These are phyloP conservation scores for Physcomitrellopsis africana DNA, from an alignment of 225 moss, liverwort and hornwort genomes.

Conservation along the genomic window DNA sequence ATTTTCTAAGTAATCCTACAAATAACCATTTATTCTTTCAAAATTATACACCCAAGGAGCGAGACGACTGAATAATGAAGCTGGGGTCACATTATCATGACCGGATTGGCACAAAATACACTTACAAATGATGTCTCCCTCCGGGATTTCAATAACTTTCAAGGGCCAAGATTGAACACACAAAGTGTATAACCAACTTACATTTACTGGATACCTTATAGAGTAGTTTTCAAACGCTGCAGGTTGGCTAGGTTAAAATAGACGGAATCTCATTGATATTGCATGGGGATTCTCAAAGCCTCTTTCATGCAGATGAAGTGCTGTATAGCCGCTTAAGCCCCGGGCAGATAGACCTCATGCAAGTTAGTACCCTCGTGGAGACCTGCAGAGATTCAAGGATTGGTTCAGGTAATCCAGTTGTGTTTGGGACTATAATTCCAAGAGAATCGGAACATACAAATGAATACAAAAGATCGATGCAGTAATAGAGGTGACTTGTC, in stretches of 20 bases:
- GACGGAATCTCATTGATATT: slow-evolving; percentile 1
- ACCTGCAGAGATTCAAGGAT: slow-evolving; percentile 28
- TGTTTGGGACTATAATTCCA: neutral
- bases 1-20: too few relatives aligned
- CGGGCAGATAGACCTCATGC: slow-evolving; percentile 40
- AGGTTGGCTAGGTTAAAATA: neutral
- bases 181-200: too few relatives aligned
- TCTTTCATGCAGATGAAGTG: slow-evolving; percentile 36
- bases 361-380: slow-evolving; percentile 28
- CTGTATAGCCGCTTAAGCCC: slow-evolving; percentile 43
- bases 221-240: neutral
- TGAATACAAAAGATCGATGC: neutral
- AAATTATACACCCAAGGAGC: too few relatives aligned
- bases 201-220: too few relatives aligned
- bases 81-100: too few relatives aligned
- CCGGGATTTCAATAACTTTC: too few relatives aligned
- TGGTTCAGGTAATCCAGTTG: neutral
- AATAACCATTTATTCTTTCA: too few relatives aligned
- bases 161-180: too few relatives aligned
- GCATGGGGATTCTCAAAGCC: neutral
- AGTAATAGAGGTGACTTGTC: too few relatives aligned
- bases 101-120: too few relatives aligned
- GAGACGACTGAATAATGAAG: too few relatives aligned
- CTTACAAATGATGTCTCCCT: too few relatives aligned
- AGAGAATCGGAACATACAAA: neutral